These are phyloP conservation scores for Trichoderma oligosporum DNA, from an alignment of 2,329 filamentous ascomycete species.

Conservation along the genomic window DNA sequence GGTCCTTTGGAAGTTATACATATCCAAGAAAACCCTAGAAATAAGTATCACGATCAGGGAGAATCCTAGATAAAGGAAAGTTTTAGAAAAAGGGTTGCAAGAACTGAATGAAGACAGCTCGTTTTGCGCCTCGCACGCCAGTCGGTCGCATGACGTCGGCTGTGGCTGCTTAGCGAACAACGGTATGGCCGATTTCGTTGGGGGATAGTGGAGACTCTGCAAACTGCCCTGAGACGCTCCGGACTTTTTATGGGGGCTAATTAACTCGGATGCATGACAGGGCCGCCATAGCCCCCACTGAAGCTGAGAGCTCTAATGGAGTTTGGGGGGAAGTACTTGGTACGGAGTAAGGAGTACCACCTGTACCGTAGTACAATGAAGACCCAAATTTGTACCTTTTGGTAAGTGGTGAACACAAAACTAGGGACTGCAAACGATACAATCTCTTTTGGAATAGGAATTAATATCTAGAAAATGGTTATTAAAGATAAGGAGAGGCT, in stretches of 20 bases:
- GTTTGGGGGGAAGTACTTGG: no score
- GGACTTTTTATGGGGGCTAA: constrained; percentile 1
- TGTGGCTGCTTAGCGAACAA: constrained; percentile 15
- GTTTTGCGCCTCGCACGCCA: not conserved
- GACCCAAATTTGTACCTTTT: no score
- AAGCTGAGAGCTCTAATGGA: no score
- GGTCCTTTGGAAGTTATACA: not conserved
- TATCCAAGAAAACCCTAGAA: not conserved
- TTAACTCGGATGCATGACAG: constrained; percentile 10
- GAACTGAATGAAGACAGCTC: not conserved
- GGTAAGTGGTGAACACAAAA: no score
- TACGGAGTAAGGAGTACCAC: no score
- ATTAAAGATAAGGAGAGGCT: no score
- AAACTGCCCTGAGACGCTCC: constrained; percentile 1
- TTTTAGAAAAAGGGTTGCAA: not conserved
- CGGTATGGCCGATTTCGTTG: constrained; percentile 10
- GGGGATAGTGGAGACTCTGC: constrained; percentile 4
- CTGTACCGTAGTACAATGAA: no score
- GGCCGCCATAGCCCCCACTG: not conserved
- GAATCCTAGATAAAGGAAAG: no score
- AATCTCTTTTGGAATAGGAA: no score
- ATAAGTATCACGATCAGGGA: no score
- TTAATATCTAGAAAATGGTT: no score
- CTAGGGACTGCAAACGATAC: no score
- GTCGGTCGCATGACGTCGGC: constrained; percentile 29